These are phyloP conservation scores for Guillardia theta DNA, from an alignment of 78 protist genomes.

Conservation along the genomic window DNA sequence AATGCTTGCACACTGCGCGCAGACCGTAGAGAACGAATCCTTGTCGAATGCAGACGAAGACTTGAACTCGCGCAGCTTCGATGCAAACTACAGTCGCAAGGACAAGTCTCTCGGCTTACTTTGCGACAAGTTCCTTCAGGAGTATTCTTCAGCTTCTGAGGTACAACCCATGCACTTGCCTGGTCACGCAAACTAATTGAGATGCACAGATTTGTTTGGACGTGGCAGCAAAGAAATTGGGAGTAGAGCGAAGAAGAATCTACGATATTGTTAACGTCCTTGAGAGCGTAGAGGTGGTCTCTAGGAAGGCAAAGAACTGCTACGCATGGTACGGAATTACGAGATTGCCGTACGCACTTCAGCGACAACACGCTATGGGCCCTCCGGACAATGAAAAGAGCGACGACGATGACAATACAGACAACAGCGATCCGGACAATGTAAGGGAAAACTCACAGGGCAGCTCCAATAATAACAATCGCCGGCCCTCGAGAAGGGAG, in stretches of 20 bases:
- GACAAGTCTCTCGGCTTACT: constrained; percentile 53
- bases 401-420: not conserved
- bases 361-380: not conserved
- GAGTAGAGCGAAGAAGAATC: constrained; percentile 39
- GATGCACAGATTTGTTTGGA: not conserved
- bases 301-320: constrained; percentile 13
- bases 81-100: constrained; percentile 40
- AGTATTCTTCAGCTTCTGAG: not conserved
- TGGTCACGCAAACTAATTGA: not conserved
- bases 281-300: constrained; percentile 42
- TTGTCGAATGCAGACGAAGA: not conserved
- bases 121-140: constrained; percentile 42
- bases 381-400: not conserved
- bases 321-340: constrained; percentile 35
- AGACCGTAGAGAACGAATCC: not conserved
- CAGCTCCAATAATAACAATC: not conserved
- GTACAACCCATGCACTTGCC: not conserved
- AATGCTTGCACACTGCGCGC: constrained; percentile 14
- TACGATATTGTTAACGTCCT: constrained; percentile 50
- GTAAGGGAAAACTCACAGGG: not conserved
- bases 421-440: not conserved
- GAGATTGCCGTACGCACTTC: not conserved
- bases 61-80: not conserved
- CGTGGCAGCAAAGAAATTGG: not conserved
- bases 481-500: not conserved